These are phyloP conservation scores for Poa annua DNA, from an alignment of 176 grass and related monocot species.

Conservation along the genomic window DNA sequence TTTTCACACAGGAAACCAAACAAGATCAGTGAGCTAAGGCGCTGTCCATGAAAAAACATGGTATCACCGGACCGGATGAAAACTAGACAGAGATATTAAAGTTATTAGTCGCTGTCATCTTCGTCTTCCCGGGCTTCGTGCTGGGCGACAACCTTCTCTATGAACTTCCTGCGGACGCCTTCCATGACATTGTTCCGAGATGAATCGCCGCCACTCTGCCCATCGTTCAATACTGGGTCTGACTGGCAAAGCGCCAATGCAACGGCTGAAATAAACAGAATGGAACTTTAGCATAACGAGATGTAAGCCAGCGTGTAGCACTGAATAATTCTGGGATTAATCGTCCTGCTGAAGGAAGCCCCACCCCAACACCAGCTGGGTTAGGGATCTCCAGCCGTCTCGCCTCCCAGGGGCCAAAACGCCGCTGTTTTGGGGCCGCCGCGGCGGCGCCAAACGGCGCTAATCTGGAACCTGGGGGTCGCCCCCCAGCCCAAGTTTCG, in stretches of 20 bases:
- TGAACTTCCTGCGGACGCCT: conserved; percentile 85
- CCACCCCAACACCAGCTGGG: not conserved
- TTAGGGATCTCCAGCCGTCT: too few species aligned
- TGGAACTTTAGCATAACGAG: not conserved
- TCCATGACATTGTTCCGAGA: conserved; percentile 77
- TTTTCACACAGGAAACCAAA: conserved; percentile 27
- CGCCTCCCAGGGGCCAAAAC: too few species aligned
- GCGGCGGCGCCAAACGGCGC: too few species aligned
- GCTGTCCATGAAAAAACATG: not conserved
- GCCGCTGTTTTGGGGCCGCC: too few species aligned
- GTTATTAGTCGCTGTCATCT: conserved; percentile 79
- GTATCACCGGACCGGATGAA: not conserved
- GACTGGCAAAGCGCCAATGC: conserved; percentile 85
- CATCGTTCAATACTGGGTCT: conserved; percentile 91
- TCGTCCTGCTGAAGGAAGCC: not conserved
- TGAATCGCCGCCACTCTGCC: conserved; percentile 58
- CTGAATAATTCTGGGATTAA: not conserved
- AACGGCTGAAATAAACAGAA: conserved; percentile 67
- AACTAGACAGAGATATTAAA: not conserved
- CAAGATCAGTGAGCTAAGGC: not conserved
- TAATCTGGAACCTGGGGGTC: too few species aligned
- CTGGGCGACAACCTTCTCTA: conserved; percentile 86
- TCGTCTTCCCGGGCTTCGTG: conserved; percentile 73
- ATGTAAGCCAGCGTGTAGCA: not conserved
- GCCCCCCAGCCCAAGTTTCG: too few species aligned